Conservation (phyloP, 2,329 filamentous ascomycete genomes). For the Sporothrix brasiliensis region DNA sequence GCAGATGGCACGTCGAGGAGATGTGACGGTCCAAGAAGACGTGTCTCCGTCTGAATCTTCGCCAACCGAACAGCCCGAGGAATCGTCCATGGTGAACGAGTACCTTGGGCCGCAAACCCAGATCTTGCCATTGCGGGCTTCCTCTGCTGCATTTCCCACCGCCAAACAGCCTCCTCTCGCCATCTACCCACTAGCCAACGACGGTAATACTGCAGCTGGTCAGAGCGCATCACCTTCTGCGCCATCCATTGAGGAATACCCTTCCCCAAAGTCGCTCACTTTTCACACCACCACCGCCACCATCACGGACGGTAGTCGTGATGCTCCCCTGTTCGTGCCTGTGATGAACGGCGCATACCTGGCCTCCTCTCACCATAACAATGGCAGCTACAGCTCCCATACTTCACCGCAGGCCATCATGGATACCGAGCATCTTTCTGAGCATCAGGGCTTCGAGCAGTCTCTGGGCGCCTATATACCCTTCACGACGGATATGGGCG, state of each 20-base stretch:
- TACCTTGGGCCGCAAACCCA: slow-evolving; percentile 42
- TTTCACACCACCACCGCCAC: slow-evolving; percentile 21
- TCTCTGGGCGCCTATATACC: slow-evolving; percentile 28
- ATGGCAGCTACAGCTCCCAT: slow-evolving; percentile 4
- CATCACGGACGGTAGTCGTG: slow-evolving; percentile 10
- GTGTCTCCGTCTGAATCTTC: slow-evolving; percentile 44
- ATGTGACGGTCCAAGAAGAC: slow-evolving; percentile 49
- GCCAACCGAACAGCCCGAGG: slow-evolving; percentile 41
- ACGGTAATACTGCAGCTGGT: neutral
- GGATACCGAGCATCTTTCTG: slow-evolving; percentile 18
- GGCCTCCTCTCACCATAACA: neutral
- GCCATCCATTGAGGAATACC: slow-evolving; percentile 36
- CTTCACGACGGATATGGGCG: slow-evolving; percentile 31
- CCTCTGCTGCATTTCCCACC: slow-evolving; percentile 45
- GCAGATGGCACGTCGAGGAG: slow-evolving; percentile 60
- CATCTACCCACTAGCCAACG: slow-evolving; percentile 9
- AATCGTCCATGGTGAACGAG: slow-evolving; percentile 40
- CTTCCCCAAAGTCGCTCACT: slow-evolving; percentile 36
- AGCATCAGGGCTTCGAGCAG: slow-evolving; percentile 28
- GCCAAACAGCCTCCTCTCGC: slow-evolving; percentile 32
- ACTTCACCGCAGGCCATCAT: slow-evolving; percentile 13
- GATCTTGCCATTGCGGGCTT: slow-evolving; percentile 44
- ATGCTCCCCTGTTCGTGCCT: slow-evolving; percentile 29
- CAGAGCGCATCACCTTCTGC: slow-evolving; percentile 29
- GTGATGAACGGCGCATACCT: slow-evolving; percentile 30